Evolutionary conservation across 2,329 filamentous ascomycete species (phyloP), one percentile per base, ranked within the genome.

Genomic region (Exophiala viscosa): DNA sequence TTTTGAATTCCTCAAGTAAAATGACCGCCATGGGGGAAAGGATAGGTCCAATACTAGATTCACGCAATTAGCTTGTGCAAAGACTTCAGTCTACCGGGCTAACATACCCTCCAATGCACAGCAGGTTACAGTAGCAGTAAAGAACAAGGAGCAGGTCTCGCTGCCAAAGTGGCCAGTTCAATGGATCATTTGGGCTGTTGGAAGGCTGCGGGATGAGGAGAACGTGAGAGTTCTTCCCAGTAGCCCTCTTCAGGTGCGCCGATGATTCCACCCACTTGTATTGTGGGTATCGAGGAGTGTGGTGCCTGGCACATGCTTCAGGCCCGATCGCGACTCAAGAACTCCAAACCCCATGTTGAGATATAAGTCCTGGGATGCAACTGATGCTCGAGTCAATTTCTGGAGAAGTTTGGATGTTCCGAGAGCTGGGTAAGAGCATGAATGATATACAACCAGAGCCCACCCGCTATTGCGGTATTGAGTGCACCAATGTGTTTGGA

Each of bases 11-110:
- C 11, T 15, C 11, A 32, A 48, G 31, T 6, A 53, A 17, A 13
- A 75, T 62, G 0, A 73, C 47, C 42, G 73, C 70, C 54, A 76
- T 69, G 31, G 39, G 14, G 17, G 38, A 38, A 11, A 53, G 38
- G 11, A 39, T 45, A 2, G 44, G 50, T 7, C 50, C 50, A 33
- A 53, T 35, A 15, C 49, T 52, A 36, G 28, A 41, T 6, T 40
- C 20, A 11, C 5, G 39, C 15, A 18, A 15, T 40, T 10, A 10
- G n/a, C 35, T 38, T 14, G 35, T 38, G 35, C 35, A 15, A 14
- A 17, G 14, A 17, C 35, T 38, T 8, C n/a, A 8, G 35, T 14
- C 35, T 14, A 13, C 13, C 17, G 13, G 5, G 20, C 11, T 18
- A 9, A 41, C 39, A 18, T 10, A 45, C 31, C 42, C 39, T 9